Evolutionary conservation across 768 basidiomycete species (phyloP), one percentile per base, ranked within the genome.

Genomic region (Collybia sordida): DNA sequence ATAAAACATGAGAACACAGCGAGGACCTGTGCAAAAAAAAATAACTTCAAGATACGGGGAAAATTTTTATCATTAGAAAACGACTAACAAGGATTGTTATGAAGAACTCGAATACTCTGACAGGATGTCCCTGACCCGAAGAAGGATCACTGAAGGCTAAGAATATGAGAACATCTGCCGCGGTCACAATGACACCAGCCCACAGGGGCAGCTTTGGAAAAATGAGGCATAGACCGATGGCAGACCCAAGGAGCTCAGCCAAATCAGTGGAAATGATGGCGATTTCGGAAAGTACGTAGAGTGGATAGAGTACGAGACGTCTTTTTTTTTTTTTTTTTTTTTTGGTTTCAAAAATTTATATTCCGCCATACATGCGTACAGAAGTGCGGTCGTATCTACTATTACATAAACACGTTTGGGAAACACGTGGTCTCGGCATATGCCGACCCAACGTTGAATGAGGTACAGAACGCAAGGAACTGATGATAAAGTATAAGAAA

Each of bases 211-310:
- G 70, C 22, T 60, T 64, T 2, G 84, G 83, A 55, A 85, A 78
- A 21, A 86, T 64, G 59, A 89, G 72, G 52, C 79, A 78, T 49
- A 90, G 71, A 4, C 84, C 88, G 42, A 89, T 86, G 3, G 87
- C 87, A 51, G 79, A 82, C 0, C 88, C 80, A 9, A 89, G 64
- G 42, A 88, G 67, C 64, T 90, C 88, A 1, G 86, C 84, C 38
- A 88, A 67, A 62, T 86, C 86, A 14, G 85, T 86, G n/a, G 78
- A 76, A 27, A 86, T 72, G 62, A 86, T 83, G 42, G 82, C 82
- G 18, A 83, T 61, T 61, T 86, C 85, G 6, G 80, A 65, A 24
- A 80, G 61, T 12, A 63, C 59, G 52, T 83, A 84, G 27, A 84
- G 70, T 2, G 83, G 81, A 59, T 81, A 83, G n/a, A 81, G 66